Evolutionary conservation across 345 rosid species (phyloP).

Genomic region (Arabis alpina): DNA sequence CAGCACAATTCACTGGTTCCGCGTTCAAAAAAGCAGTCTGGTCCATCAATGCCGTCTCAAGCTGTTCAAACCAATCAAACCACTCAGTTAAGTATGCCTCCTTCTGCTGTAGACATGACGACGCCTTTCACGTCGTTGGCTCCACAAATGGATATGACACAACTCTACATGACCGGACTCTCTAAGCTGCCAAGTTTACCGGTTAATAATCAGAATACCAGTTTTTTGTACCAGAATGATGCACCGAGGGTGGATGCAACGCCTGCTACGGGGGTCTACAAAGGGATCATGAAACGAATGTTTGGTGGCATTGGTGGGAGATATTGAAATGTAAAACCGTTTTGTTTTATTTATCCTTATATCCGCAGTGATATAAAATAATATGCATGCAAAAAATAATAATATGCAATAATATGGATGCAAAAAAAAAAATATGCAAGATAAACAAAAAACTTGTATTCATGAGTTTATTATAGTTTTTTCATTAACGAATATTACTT

Average conservation of each 20-base stretch:
- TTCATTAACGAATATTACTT: not conserved
- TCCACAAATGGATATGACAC: not conserved
- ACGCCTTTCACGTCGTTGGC: not conserved
- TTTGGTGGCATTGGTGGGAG: not conserved
- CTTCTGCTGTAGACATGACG: not conserved
- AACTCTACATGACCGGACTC: slow-evolving; percentile 21
- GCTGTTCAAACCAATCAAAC: not conserved
- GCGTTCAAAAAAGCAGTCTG: slow-evolving; percentile 5
- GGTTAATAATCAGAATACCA: slow-evolving; percentile 1
- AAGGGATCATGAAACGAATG: not conserved
- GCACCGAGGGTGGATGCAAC: slow-evolving; percentile 3
- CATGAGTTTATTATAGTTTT: not conserved
- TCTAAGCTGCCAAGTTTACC: slow-evolving; percentile 21
- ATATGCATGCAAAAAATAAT: too few relatives aligned
- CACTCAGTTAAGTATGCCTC: too few relatives aligned
- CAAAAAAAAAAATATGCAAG: not conserved
- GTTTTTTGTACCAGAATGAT: slow-evolving; percentile 5
- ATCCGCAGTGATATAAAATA: not conserved
- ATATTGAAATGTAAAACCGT: not conserved
- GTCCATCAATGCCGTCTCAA: slow-evolving; percentile 11
- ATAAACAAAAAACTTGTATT: not conserved
- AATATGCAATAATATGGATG: too few relatives aligned
- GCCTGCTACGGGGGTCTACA: slow-evolving; percentile 15
- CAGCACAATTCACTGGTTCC: slow-evolving; percentile 17
- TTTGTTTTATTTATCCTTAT: not conserved